phyloP scores from a whole-genome alignment of 1,139 yeast species.

The Debaryomyces singareniensis region DNA sequence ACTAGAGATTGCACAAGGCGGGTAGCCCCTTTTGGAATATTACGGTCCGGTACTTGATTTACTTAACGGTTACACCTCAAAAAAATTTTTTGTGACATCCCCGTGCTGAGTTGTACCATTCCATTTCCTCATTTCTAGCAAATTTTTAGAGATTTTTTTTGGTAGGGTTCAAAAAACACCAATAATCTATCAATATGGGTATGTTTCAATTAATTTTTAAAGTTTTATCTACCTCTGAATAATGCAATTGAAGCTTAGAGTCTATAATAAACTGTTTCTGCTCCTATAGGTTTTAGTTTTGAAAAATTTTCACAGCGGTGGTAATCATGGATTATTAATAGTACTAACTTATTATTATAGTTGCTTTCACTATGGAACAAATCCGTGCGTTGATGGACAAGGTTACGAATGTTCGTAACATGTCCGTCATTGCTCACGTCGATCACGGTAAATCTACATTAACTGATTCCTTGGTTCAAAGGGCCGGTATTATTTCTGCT shows the following conservation, averaged over 20 bases:
- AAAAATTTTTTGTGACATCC: not conserved
- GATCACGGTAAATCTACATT: slow-evolving; percentile 99
- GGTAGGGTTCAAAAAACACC: slow-evolving; percentile 9
- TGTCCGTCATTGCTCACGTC: slow-evolving; percentile 99
- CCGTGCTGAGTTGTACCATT: not conserved
- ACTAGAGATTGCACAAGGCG: too few species aligned
- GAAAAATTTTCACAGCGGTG: too few species aligned
- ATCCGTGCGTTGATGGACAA: slow-evolving; percentile 99
- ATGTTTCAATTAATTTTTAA: slow-evolving; percentile 17
- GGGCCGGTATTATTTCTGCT: slow-evolving; percentile 99
- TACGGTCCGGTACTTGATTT: too few species aligned
- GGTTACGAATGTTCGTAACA: slow-evolving; percentile 99
- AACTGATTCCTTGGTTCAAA: slow-evolving; percentile 98
- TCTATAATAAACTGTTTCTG: too few species aligned
- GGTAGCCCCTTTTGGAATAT: too few species aligned
- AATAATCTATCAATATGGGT: slow-evolving; percentile 31
- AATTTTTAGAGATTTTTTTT: not conserved
- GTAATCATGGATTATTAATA: too few species aligned
- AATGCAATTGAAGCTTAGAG: too few species aligned
- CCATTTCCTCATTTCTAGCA: not conserved
- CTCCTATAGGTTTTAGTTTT: too few species aligned
- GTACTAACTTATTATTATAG: slow-evolving; percentile 22
- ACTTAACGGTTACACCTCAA: too few species aligned
- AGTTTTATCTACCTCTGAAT: too few species aligned
- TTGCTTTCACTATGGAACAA: slow-evolving; percentile 81